Conservation (phyloP, 2,329 filamentous ascomycete genomes). For the Curvularia sp. region DNA sequence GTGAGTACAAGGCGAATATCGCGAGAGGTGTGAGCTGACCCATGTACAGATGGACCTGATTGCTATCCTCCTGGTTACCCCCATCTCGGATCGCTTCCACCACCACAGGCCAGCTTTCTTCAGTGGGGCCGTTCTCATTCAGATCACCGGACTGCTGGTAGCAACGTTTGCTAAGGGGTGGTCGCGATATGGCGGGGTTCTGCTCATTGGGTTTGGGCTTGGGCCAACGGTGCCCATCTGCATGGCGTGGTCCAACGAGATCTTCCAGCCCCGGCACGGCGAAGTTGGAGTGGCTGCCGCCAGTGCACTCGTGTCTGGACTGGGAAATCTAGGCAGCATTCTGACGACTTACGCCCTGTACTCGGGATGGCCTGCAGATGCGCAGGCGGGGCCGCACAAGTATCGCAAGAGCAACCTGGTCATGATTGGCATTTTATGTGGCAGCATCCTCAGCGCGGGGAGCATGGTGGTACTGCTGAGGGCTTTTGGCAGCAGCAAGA, state of each 20-base stretch:
- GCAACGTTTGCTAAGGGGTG: slow-evolving; percentile 82
- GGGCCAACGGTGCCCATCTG: slow-evolving; percentile 91
- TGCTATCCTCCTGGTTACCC: slow-evolving; percentile 84
- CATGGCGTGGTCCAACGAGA: slow-evolving; percentile 92
- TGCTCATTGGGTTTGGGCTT: slow-evolving; percentile 88
- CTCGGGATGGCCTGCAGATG: slow-evolving; percentile 82
- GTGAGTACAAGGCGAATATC: slow-evolving; percentile 58
- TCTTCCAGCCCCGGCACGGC: slow-evolving; percentile 87
- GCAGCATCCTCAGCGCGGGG: slow-evolving; percentile 76
- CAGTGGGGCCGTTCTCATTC: slow-evolving; percentile 74
- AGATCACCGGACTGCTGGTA: slow-evolving; percentile 81
- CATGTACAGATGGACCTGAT: slow-evolving; percentile 77
- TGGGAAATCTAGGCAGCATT: slow-evolving; percentile 86
- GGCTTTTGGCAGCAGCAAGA: slow-evolving; percentile 49
- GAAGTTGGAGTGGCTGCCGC: slow-evolving; percentile 91
- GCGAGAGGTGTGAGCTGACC: slow-evolving; percentile 16
- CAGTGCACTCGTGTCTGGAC: slow-evolving; percentile 81
- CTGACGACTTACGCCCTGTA: slow-evolving; percentile 90
- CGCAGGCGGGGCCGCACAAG: slow-evolving; percentile 66
- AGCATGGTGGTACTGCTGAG: slow-evolving; percentile 71
- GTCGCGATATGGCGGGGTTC: slow-evolving; percentile 86
- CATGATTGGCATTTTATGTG: slow-evolving; percentile 84
- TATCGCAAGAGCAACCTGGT: slow-evolving; percentile 84
- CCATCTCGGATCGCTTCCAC: slow-evolving; percentile 87
- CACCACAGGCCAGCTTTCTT: slow-evolving; percentile 82